Conservation (phyloP, 495 filamentous ascomycete genomes). For the Cladorrhinum samala region DNA sequence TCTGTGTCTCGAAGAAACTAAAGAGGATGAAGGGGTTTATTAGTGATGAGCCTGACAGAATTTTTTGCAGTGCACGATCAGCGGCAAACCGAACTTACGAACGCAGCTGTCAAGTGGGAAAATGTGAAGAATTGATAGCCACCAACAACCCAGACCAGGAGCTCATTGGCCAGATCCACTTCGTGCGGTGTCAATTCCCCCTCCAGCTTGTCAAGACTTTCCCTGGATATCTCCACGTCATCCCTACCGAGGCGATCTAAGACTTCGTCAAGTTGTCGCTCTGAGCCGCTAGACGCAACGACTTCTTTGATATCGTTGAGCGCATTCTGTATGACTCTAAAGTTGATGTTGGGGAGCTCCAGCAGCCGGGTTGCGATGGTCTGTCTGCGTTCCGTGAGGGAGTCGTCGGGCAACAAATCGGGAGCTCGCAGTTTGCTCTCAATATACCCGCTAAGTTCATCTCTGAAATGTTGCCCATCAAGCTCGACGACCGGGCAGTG, state of each 20-base stretch:
- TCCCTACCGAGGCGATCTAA: background rate
- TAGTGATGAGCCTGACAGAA: background rate
- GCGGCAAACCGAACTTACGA: background rate
- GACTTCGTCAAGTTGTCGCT: slow-evolving; percentile 1
- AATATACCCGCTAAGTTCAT: background rate
- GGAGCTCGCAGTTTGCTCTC: background rate
- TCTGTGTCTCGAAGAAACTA: background rate
- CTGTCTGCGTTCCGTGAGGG: background rate
- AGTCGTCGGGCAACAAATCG: background rate
- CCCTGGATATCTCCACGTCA: background rate
- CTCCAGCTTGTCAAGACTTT: slow-evolving; percentile 1
- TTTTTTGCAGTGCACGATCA: background rate
- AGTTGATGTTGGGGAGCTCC: background rate
- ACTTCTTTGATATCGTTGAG: background rate
- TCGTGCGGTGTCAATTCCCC: background rate
- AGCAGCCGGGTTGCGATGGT: background rate
- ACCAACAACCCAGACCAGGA: slow-evolving; percentile 3
- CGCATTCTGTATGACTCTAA: background rate
- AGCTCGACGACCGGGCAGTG: background rate
- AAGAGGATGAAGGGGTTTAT: background rate
- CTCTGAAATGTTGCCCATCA: background rate
- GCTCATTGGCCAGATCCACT: background rate
- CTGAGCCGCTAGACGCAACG: background rate
- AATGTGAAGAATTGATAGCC: background rate
- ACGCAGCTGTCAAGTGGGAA: slow-evolving; percentile 3